Evolutionary conservation across 2,329 filamentous ascomycete species (phyloP).

Genomic region (Ceratocystis albifundus): DNA sequence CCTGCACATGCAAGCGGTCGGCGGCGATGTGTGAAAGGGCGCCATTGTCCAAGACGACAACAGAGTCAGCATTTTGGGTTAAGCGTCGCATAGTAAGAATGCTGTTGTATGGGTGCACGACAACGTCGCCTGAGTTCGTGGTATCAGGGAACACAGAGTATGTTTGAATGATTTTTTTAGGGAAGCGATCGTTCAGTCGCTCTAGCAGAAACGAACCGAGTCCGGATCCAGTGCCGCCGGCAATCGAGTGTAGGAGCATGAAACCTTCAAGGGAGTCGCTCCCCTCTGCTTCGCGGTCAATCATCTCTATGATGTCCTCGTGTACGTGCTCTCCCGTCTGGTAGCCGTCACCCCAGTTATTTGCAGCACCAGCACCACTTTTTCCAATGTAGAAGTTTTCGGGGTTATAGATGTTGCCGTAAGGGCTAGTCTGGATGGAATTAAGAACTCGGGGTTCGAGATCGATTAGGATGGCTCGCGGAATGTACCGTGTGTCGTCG

Average conservation of each 20-base stretch:
- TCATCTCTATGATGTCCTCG: constrained; percentile 99
- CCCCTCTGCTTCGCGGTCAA: constrained; percentile 93
- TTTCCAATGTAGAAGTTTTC: constrained; percentile 98
- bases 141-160: constrained; percentile 98
- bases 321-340: constrained; percentile 82
- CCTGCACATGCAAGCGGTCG: constrained; percentile 85
- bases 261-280: constrained; percentile 97
- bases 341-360: constrained; percentile 98
- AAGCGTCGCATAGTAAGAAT: constrained; percentile 80
- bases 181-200: constrained; percentile 89
- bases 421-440: constrained; percentile 80
- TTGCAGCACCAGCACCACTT: constrained; percentile 83
- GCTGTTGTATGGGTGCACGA: constrained; percentile 98
- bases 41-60: constrained; percentile 93
- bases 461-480: constrained; percentile 87
- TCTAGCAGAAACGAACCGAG: constrained; percentile 90
- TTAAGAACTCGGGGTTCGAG: constrained; percentile 90
- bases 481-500: constrained; percentile 97
- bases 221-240: constrained; percentile 92
- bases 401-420: constrained; percentile 98
- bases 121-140: constrained; percentile 74
- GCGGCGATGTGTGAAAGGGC: constrained; percentile 88
- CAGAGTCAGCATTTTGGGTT: constrained; percentile 92
- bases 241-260: constrained; percentile 97
- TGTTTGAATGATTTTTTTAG: constrained; percentile 97